Evolutionary conservation across 495 filamentous ascomycete species (phyloP), one percentile per base, ranked within the genome.

Genomic region (Cercophora scortea): DNA sequence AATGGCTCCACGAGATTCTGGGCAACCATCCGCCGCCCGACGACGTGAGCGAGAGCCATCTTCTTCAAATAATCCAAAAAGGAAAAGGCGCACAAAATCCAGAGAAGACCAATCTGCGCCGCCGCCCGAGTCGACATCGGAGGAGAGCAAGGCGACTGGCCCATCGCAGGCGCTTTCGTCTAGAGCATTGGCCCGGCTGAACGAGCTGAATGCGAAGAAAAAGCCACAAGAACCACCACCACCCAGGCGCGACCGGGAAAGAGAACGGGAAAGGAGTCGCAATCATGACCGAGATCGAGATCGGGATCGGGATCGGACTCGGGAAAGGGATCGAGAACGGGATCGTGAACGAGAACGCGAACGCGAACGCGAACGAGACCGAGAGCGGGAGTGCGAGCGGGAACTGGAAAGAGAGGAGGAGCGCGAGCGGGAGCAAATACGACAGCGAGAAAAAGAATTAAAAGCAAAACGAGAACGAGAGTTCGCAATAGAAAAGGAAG

Each of bases 141-240:
- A 60, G 44, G 46, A 52, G 45, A 41, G 34, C 6, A 49, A 9
- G 13, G 42, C 13, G 8, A 44, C n/a, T 19, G 51, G 51, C 32
- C 64, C 67, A 43, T 55, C 61, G 6, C 61, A 36, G 40, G 15
- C 39, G n/a, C 18, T 81, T 33, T 81, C 78, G 34, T 75, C 76
- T 10, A 79, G 82, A 51, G 77, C 83, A 8, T 63, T 88, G 52
- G 83, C 83, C 13, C 75, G 77, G 58, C 61, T 88, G 39, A 76
- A 86, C 53, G 69, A 75, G n/a, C 66, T 78, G 32, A 82, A 85
- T 57, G 71, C 77, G 39, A 52, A 47, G 39, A 45, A 49, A 46
- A 17, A 42, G 51, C 36, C 25, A 57, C 49, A 53, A 47, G 63
- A 59, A 50, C 58, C 65, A 58, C 66, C 60, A 50, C 58, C 65